These are phyloP conservation scores for Malassezia caprae DNA, from an alignment of 1,284 basidiomycete species.

Conservation along the genomic window DNA sequence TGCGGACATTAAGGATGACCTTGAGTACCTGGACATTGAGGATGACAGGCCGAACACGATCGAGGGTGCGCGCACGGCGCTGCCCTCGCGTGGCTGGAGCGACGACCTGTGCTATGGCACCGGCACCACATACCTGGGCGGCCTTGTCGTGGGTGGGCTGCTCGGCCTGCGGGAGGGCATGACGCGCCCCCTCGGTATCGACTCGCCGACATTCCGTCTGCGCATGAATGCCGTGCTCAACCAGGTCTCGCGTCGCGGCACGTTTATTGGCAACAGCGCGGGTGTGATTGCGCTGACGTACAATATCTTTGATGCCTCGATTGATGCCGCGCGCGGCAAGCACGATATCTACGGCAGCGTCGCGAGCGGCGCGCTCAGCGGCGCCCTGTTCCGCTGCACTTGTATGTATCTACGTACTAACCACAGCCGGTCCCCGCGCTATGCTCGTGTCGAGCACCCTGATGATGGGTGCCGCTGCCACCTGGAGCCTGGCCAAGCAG, in stretches of 20 bases:
- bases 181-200: slow-evolving; percentile 61
- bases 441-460: slow-evolving; percentile 76
- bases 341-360: slow-evolving; percentile 87
- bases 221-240: slow-evolving; percentile 95
- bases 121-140: slow-evolving; percentile 93
- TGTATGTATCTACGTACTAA: slow-evolving; percentile 54
- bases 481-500: slow-evolving; percentile 79
- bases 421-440: slow-evolving; percentile 74
- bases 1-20: slow-evolving; percentile 41
- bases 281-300: slow-evolving; percentile 93
- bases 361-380: slow-evolving; percentile 80
- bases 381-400: slow-evolving; percentile 84
- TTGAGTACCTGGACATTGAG: slow-evolving; percentile 47
- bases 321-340: slow-evolving; percentile 76
- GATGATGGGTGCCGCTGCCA: slow-evolving; percentile 74
- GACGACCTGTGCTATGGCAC: slow-evolving; percentile 99
- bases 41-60: slow-evolving; percentile 39
- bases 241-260: slow-evolving; percentile 88
- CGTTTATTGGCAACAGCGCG: slow-evolving; percentile 94
- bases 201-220: slow-evolving; percentile 56
- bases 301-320: slow-evolving; percentile 87
- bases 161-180: slow-evolving; percentile 95
- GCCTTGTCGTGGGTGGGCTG: slow-evolving; percentile 82
- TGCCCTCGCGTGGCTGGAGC: slow-evolving; percentile 75
- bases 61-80: slow-evolving; percentile 43